Conservation (phyloP, 495 filamentous ascomycete genomes). For the Aspergillus egyptiacus region DNA sequence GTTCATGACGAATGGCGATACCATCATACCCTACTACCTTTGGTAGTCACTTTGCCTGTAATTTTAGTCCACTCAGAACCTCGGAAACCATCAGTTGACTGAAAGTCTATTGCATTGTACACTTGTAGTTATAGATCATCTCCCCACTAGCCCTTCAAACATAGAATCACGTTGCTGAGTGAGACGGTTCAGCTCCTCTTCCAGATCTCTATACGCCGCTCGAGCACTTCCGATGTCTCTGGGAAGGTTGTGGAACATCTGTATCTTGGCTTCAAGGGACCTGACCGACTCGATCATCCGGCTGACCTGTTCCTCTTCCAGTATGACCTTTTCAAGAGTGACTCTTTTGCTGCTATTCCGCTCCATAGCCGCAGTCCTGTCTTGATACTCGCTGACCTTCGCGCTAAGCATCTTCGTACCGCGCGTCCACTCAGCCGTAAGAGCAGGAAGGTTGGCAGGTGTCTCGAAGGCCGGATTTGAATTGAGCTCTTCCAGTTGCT, state of each 20-base stretch:
- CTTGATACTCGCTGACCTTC: conserved; percentile 54
- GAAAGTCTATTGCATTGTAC: neutral
- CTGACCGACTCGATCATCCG: conserved; percentile 34
- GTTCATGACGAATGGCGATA: conserved; percentile 8
- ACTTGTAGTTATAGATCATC: neutral
- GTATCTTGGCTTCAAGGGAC: conserved; percentile 48
- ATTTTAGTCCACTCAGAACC: neutral
- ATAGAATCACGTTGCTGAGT: conserved; percentile 57
- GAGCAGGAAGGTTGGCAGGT: conserved; percentile 45
- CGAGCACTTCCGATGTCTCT: conserved; percentile 61
- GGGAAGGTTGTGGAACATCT: conserved; percentile 61
- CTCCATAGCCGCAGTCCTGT: conserved; percentile 41
- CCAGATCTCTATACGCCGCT: conserved; percentile 56
- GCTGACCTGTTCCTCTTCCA: conserved; percentile 38
- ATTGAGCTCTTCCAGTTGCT: conserved; percentile 35
- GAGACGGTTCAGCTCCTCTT: conserved; percentile 53
- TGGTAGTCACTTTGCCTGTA: conserved; percentile 28
- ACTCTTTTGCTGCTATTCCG: conserved; percentile 31
- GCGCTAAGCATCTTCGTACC: conserved; percentile 52
- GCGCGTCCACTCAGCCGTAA: conserved; percentile 58
- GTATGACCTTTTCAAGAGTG: conserved; percentile 46
- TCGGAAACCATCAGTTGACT: neutral
- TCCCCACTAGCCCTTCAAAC: conserved; percentile 51
- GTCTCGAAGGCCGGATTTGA: conserved; percentile 45
- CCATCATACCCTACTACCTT: conserved; percentile 1